Percentiles rank a stretch among this genome's conserved stretches.
Evolutionary conservation across 306 rosid genomes (phyloP).

Genomic region (Corylus heterophylla): DNA sequence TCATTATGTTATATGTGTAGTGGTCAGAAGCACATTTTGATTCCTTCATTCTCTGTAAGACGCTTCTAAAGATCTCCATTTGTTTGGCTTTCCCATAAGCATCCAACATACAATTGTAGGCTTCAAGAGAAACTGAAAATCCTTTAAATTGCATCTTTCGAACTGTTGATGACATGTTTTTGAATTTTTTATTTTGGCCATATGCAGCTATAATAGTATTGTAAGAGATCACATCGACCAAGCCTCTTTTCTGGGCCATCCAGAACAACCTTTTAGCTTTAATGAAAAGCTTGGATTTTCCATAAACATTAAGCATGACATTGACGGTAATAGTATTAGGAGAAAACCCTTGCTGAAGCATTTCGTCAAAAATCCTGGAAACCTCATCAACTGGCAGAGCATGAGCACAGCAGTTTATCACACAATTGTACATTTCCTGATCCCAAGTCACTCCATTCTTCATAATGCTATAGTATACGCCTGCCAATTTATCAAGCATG

Average conservation of each 20-base stretch:
- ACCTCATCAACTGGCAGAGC: conserved; percentile 88
- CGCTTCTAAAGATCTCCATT: conserved; percentile 62
- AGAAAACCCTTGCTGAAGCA: conserved; percentile 63
- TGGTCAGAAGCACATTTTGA: conserved; percentile 59
- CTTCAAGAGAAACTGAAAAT: conserved; percentile 84
- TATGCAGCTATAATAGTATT: conserved; percentile 83
- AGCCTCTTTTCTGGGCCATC: conserved; percentile 78
- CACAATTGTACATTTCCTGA: conserved; percentile 77
- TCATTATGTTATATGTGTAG: conserved; percentile 83
- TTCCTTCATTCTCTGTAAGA: conserved; percentile 74
- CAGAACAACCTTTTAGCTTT: conserved; percentile 66
- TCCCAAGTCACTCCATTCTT: conserved; percentile 66
- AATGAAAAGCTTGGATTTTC: conserved; percentile 79
- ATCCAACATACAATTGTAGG: conserved; percentile 83
- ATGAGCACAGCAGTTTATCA: conserved; percentile 78
- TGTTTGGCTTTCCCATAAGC: conserved; percentile 87
- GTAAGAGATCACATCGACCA: conserved; percentile 77
- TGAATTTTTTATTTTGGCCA: conserved; percentile 68
- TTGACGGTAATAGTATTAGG: conserved; percentile 75
- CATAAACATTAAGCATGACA: conserved; percentile 72
- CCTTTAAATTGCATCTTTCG: conserved; percentile 77
- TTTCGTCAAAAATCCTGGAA: conserved; percentile 76
- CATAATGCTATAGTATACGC: conserved; percentile 60
- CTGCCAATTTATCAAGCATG: conserved; percentile 59
- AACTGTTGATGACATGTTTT: conserved; percentile 63